These are phyloP conservation scores for Phialocephala subalpina DNA, from an alignment of 2,329 filamentous ascomycete species.

Conservation along the genomic window DNA sequence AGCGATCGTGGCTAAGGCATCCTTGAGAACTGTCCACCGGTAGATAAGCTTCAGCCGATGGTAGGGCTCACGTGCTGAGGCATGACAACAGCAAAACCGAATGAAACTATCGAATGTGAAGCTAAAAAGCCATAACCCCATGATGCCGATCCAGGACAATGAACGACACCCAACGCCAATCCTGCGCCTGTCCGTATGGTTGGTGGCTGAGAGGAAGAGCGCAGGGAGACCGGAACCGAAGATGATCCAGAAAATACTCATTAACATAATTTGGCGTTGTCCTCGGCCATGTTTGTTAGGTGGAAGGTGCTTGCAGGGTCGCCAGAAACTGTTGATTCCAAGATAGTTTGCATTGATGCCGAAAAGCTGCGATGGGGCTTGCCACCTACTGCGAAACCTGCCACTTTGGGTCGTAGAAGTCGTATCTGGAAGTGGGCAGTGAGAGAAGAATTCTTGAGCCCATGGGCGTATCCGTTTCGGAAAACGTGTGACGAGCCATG, in stretches of 20 bases:
- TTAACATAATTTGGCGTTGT: neutral
- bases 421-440: no score
- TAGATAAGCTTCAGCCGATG: neutral
- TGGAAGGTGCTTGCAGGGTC: conserved; percentile 13
- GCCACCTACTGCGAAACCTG: conserved; percentile 4
- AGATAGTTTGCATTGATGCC: conserved; percentile 3
- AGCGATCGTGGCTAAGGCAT: conserved; percentile 12
- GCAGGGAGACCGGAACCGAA: conserved; percentile 11
- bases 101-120: conserved; percentile 11
- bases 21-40: conserved; percentile 13
- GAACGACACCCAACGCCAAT: conserved; percentile 14
- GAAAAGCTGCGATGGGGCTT: neutral
- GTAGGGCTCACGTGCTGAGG: no score
- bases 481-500: conserved; percentile 1
- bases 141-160: conserved; percentile 10
- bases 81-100: neutral
- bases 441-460: no score
- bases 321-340: conserved; percentile 14
- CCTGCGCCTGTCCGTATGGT: conserved; percentile 14
- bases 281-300: conserved; percentile 2
- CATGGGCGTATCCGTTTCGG: neutral
- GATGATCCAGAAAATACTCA: conserved; percentile 16
- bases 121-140: conserved; percentile 13
- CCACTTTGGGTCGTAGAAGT: neutral
- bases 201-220: conserved; percentile 16